Evolutionary conservation across 148 eudicot genomes (phyloP).

Genomic region (Vaccinium myrtillus): DNA sequence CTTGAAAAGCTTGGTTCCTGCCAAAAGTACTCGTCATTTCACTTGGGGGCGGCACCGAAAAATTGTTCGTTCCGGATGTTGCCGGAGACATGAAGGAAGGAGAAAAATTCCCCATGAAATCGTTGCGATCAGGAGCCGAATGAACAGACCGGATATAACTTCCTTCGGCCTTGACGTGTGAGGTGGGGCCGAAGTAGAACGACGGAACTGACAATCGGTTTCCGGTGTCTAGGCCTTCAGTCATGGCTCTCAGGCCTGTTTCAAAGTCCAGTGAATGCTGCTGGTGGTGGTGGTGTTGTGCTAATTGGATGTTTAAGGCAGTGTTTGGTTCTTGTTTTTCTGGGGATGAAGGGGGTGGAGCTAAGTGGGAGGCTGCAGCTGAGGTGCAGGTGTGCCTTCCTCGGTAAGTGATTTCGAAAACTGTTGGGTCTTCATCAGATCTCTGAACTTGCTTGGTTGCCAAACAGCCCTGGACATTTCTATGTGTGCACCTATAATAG

Average conservation of each 20-base stretch:
- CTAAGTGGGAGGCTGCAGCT: background rate
- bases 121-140: background rate
- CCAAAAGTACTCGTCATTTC: slow-evolving; percentile 2
- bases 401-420: slow-evolving; percentile 41
- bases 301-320: background rate
- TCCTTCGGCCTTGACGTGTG: slow-evolving; percentile 8
- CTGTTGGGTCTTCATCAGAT: slow-evolving; percentile 36
- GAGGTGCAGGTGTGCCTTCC: slow-evolving; percentile 47
- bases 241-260: slow-evolving; percentile 28
- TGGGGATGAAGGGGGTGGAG: background rate
- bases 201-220: slow-evolving; percentile 7
- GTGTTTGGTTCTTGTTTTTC: slow-evolving; percentile 15
- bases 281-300: background rate
- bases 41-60: slow-evolving; percentile 5
- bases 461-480: slow-evolving; percentile 43
- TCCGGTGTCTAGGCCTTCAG: slow-evolving; percentile 18
- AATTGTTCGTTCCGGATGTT: slow-evolving; percentile 15
- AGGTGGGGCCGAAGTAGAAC: slow-evolving; percentile 17
- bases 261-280: slow-evolving; percentile 22
- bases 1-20: slow-evolving; percentile 4
- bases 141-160: background rate
- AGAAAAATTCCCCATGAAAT: slow-evolving; percentile 5
- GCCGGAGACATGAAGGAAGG: slow-evolving; percentile 19
- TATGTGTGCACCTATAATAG: slow-evolving; percentile 49
- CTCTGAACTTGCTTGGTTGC: slow-evolving; percentile 58